phyloP scores from a whole-genome alignment of 345 rosid species.

The Jatropha curcas region DNA sequence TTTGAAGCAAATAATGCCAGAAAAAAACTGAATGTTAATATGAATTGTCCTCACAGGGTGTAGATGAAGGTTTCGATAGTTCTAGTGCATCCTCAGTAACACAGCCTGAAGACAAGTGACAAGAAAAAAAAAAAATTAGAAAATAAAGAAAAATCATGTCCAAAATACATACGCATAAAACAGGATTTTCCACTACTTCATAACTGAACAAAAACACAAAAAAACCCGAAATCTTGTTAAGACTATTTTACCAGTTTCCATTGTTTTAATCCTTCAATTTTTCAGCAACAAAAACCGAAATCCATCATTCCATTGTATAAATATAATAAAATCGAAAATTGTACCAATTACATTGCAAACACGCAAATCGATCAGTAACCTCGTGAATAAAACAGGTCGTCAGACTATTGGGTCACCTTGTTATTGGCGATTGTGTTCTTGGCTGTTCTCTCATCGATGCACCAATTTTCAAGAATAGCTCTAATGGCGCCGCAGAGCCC shows the following conservation, averaged over 20 bases:
- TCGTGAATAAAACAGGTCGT: slow-evolving; percentile 78
- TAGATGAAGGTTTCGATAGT: slow-evolving; percentile 78
- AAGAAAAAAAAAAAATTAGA: neutral
- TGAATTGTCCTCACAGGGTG: slow-evolving; percentile 48
- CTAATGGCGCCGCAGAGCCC: slow-evolving; percentile 27
- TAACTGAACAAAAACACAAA: neutral
- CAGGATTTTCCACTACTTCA: neutral
- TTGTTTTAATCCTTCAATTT: neutral
- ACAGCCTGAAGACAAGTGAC: slow-evolving; percentile 57
- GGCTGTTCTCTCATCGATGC: slow-evolving; percentile 84
- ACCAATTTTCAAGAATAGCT: slow-evolving; percentile 77
- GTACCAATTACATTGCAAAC: no score
- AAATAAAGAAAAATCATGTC: neutral
- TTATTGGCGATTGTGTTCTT: slow-evolving; percentile 72
- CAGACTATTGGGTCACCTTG: slow-evolving; percentile 84
- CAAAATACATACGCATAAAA: neutral
- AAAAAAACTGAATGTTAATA: neutral
- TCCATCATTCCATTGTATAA: neutral
- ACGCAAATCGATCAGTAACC: slow-evolving; percentile 41
- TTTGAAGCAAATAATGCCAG: neutral
- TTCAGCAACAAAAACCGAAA: neutral
- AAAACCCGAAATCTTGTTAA: no score
- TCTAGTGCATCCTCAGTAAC: slow-evolving; percentile 76
- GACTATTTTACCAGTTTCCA: neutral
- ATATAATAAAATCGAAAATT: neutral